Evolutionary conservation across 176 grass and related monocot genomes (phyloP).

Genomic region (Cenchrus fungigraminus): DNA sequence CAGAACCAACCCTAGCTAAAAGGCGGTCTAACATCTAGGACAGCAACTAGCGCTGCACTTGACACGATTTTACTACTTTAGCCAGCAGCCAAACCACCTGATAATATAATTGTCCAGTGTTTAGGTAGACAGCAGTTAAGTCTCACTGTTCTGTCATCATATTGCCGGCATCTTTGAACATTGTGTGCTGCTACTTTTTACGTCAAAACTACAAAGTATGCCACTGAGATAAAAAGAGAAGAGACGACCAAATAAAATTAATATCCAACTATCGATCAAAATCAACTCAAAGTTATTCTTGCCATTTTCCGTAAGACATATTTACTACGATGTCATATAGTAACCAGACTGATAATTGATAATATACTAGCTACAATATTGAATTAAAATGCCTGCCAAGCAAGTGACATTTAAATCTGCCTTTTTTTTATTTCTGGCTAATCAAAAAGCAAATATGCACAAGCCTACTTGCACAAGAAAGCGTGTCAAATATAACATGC

Average conservation of each 20-base stretch:
- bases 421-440: neutral
- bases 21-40: conserved; percentile 37
- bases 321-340: neutral
- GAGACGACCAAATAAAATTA: neutral
- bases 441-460: neutral
- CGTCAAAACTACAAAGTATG: neutral
- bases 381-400: conserved; percentile 7
- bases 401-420: neutral
- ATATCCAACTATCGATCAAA: neutral
- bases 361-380: neutral
- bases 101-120: conserved; percentile 48
- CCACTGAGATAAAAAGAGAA: neutral
- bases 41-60: conserved; percentile 2
- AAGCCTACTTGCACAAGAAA: neutral
- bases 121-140: conserved; percentile 38
- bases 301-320: neutral
- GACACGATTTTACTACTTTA: conserved; percentile 26
- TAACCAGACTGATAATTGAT: neutral
- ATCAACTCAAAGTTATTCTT: conserved; percentile 24
- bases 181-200: conserved; percentile 21
- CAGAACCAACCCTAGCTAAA: conserved; percentile 46
- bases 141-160: conserved; percentile 11
- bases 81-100: conserved; percentile 41
- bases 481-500: neutral
- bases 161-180: conserved; percentile 47